These are phyloP conservation scores for Elsinoe ampelina DNA, from an alignment of 2,329 filamentous ascomycete genomes.

Conservation along the genomic window DNA sequence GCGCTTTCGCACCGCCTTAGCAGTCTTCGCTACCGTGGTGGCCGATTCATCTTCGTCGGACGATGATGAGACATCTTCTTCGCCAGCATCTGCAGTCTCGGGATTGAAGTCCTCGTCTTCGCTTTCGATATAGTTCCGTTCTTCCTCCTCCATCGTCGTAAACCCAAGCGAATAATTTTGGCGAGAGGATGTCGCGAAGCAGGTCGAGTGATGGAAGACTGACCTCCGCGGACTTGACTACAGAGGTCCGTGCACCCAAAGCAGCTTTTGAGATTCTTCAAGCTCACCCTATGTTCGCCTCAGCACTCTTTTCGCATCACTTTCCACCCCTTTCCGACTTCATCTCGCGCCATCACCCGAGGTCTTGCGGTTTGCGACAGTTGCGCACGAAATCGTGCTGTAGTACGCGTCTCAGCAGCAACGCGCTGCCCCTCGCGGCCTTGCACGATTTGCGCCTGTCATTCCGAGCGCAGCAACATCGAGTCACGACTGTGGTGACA, in stretches of 20 bases:
- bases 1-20: constrained; percentile 28
- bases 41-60: constrained; percentile 29
- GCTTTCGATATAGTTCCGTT: constrained; percentile 34
- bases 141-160: constrained; percentile 16
- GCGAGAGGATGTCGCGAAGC: background rate
- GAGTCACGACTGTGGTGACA: too few species aligned
- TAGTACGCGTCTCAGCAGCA: too few species aligned
- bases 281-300: background rate
- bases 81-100: constrained; percentile 23
- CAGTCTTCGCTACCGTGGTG: constrained; percentile 17
- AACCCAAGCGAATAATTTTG: background rate
- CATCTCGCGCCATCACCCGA: background rate
- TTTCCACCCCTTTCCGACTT: background rate
- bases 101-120: constrained; percentile 38
- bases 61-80: constrained; percentile 23
- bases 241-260: background rate
- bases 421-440: too few species aligned
- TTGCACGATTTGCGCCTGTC: too few species aligned
- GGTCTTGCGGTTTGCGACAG: too few species aligned
- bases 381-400: too few species aligned
- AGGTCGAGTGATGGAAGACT: background rate
- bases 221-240: constrained; percentile 1
- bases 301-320: background rate
- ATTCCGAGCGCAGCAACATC: too few species aligned
- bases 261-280: constrained; percentile 2